Evolutionary conservation across 108 stramenopile species (phyloP), one percentile per base, ranked within the genome.

Genomic region (Mayamaea pseudoterrestris): DNA sequence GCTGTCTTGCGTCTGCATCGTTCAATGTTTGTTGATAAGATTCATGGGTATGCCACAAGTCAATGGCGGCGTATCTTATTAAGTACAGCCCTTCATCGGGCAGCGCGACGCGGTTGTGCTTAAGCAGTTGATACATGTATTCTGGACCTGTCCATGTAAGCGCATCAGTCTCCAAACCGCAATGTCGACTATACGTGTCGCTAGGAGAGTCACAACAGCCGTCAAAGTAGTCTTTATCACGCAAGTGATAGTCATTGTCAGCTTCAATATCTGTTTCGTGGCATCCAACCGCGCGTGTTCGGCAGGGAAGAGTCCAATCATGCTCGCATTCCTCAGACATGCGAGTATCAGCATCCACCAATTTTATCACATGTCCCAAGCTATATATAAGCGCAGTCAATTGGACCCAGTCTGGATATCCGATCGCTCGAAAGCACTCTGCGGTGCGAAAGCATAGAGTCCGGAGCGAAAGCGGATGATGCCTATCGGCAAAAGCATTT

Each of bases 361-460:
- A n/a, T n/a, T n/a, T n/a, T 57, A 45, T 24, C 21, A 31, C 32
- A 50, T 22, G 30, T 20, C 36, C 47, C 14, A 71, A 50, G 39
- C 53, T 65, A 30, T 73, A 67, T 36, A 75, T 41, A 21, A 76
- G 35, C 17, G 71, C 73, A 27, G 75, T 56, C 6, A 80, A 43
- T 36, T 74, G 73, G 6, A 80, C 57, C 78, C 78, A 80, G 44
- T 80, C 78, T n/a, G 71, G 74, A 35, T 72, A 57, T 0, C 74
- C 78, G 26, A 48, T 64, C 4, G 36, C 46, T 27, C 73, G 67
- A 16, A 63, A 61, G 24, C 44, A 37, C 40, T 79, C 73, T 8
- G 73, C 69, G 44, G 65, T 71, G 12, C 51, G 53, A 58, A 69
- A 71, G 28, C 54, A 47, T 35, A 65, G 58, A 27, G 68, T 69